phyloP scores from a whole-genome alignment of 345 rosid species.

The Salix koriyanagi region DNA sequence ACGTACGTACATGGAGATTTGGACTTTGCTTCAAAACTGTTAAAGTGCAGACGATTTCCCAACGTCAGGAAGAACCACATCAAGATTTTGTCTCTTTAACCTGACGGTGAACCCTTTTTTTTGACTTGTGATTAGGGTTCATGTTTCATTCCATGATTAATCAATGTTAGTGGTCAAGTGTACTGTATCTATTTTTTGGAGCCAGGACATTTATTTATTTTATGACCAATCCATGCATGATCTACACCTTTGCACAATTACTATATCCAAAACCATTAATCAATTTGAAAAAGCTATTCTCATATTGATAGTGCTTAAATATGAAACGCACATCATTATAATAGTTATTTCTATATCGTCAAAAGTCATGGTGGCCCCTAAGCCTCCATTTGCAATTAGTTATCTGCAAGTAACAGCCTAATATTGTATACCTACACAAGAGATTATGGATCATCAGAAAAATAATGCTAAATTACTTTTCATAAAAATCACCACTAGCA shows the following conservation, averaged over 20 bases:
- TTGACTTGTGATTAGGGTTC: not conserved
- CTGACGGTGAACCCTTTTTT: not conserved
- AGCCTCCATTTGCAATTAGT: not conserved
- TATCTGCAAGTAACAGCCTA: not conserved
- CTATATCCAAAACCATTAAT: not conserved
- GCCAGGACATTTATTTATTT: not conserved
- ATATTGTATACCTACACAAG: not conserved
- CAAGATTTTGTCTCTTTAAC: not conserved
- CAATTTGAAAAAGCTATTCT: not conserved
- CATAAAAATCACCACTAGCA: not conserved
- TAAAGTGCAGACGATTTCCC: not conserved
- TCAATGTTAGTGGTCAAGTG: not conserved
- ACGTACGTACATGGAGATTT: not conserved
- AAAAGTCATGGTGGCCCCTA: not conserved
- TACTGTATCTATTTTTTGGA: not conserved
- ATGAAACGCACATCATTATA: not conserved
- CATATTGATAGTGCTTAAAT: too few species aligned
- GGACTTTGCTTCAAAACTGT: not conserved
- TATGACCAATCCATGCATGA: not conserved
- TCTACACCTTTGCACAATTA: not conserved
- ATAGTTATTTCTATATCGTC: not conserved
- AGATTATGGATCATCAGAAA: not conserved
- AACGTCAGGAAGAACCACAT: not conserved
- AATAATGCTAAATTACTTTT: not conserved
- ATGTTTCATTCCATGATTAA: not conserved